Conservation (phyloP, 2,329 filamentous ascomycete species). For the Hymenoscyphus linearis region DNA sequence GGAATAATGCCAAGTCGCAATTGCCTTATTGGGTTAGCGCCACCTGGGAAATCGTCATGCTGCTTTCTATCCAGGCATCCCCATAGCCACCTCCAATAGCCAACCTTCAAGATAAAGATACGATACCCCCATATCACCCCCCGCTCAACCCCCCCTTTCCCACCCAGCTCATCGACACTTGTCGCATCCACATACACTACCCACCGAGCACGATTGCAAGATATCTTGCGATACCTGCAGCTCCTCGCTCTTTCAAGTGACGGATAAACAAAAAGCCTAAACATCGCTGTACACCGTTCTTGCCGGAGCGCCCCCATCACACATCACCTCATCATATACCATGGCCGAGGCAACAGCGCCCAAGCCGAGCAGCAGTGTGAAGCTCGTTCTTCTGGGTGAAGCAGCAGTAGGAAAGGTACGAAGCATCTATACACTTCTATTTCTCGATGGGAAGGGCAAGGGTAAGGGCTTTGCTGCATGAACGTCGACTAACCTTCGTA, state of each 20-base stretch:
- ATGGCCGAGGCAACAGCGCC: constrained; percentile 75
- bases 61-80: not conserved
- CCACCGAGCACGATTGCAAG: not conserved
- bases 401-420: constrained; percentile 95
- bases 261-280: not conserved
- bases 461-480: not conserved
- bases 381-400: constrained; percentile 95
- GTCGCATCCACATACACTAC: no score
- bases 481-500: constrained; percentile 11
- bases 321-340: constrained; percentile 10
- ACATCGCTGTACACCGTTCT: not conserved
- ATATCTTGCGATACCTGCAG: not conserved
- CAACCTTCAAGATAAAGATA: not conserved
- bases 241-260: not conserved
- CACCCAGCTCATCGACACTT: not conserved
- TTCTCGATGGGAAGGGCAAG: no score
- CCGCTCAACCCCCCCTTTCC: not conserved
- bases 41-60: not conserved
- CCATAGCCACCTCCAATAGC: not conserved
- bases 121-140: not conserved
- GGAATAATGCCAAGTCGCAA: not conserved
- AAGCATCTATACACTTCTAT: not conserved
- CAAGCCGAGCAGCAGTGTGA: constrained; percentile 99
- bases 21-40: not conserved
- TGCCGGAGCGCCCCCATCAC: constrained; percentile 11